phyloP scores from a whole-genome alignment of 805 yeast genomes.

The Kluyveromyces siamensis region DNA sequence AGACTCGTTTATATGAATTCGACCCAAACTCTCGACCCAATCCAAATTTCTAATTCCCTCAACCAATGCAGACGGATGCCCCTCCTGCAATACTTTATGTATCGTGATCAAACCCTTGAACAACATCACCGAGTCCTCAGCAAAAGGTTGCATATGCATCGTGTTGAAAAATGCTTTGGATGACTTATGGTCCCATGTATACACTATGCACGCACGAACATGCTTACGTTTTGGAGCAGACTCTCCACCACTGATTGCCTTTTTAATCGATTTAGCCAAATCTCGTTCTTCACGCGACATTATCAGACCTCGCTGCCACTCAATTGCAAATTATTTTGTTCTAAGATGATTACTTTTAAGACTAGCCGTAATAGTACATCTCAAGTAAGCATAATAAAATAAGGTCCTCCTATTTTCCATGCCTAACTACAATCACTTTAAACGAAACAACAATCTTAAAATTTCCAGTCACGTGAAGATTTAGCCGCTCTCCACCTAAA shows the following conservation, averaged over 20 bases:
- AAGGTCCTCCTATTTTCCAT: no score
- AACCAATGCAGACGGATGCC: slow-evolving; percentile 76
- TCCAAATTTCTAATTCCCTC: slow-evolving; percentile 74
- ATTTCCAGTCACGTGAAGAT: no score
- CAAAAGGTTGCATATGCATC: slow-evolving; percentile 69
- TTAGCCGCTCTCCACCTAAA: no score
- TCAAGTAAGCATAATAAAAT: no score
- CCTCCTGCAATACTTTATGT: slow-evolving; percentile 94
- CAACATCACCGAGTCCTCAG: slow-evolving; percentile 66
- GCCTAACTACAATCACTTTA: no score
- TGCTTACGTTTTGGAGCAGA: slow-evolving; percentile 93
- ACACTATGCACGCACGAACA: slow-evolving; percentile 90
- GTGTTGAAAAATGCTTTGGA: slow-evolving; percentile 80
- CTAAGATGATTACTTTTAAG: no score
- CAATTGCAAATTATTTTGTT: background rate
- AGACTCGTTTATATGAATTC: slow-evolving; percentile 38
- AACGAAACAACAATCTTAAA: no score
- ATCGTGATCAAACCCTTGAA: slow-evolving; percentile 79
- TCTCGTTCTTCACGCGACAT: slow-evolving; percentile 32
- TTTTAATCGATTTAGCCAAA: slow-evolving; percentile 39
- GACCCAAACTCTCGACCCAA: slow-evolving; percentile 67
- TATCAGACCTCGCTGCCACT: background rate
- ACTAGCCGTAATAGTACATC: no score
- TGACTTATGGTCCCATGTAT: slow-evolving; percentile 91
- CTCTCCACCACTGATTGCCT: slow-evolving; percentile 81